Evolutionary conservation across 2,329 filamentous ascomycete genomes (phyloP).

Genomic region (Clathrospora elynae): DNA sequence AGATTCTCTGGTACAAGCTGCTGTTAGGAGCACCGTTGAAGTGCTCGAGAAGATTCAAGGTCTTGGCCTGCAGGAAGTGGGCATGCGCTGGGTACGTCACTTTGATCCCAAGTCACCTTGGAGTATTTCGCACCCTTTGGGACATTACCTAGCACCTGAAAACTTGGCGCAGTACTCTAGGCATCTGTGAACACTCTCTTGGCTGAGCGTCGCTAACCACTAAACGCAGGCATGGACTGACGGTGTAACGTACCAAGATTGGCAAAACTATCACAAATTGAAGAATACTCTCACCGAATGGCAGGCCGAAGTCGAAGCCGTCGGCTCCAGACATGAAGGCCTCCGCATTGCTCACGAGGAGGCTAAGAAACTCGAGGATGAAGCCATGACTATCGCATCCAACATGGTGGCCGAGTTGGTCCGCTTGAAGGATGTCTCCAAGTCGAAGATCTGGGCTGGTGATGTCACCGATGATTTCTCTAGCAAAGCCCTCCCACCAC

Average conservation of each 20-base stretch:
- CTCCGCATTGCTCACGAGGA: slow-evolving; percentile 70
- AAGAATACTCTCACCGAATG: slow-evolving; percentile 83
- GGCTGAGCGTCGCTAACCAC: slow-evolving; percentile 1
- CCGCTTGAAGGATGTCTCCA: slow-evolving; percentile 79
- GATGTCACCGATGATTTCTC: slow-evolving; percentile 82
- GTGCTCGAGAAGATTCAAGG: slow-evolving; percentile 83
- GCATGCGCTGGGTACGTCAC: slow-evolving; percentile 72
- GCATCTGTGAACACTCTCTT: background rate
- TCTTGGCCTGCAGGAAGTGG: slow-evolving; percentile 85
- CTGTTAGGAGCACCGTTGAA: slow-evolving; percentile 78
- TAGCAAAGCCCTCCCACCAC: slow-evolving; percentile 65
- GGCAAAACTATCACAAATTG: slow-evolving; percentile 90
- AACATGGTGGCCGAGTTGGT: slow-evolving; percentile 78
- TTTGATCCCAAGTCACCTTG: too few species aligned
- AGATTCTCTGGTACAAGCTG: slow-evolving; percentile 68
- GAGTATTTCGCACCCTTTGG: too few species aligned
- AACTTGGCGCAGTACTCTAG: background rate
- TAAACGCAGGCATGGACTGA: slow-evolving; percentile 76
- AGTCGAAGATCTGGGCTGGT: slow-evolving; percentile 77
- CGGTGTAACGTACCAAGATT: slow-evolving; percentile 94
- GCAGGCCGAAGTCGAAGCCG: slow-evolving; percentile 78
- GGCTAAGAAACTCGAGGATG: slow-evolving; percentile 72
- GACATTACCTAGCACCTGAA: too few species aligned
- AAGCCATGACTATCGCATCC: slow-evolving; percentile 80
- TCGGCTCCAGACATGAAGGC: slow-evolving; percentile 74